A percentile compares a stretch with the other conserved stretches of the same genome.
These are phyloP conservation scores for Ceratobasidium sp. DNA, from an alignment of 1,284 basidiomycete species.

Conservation along the genomic window DNA sequence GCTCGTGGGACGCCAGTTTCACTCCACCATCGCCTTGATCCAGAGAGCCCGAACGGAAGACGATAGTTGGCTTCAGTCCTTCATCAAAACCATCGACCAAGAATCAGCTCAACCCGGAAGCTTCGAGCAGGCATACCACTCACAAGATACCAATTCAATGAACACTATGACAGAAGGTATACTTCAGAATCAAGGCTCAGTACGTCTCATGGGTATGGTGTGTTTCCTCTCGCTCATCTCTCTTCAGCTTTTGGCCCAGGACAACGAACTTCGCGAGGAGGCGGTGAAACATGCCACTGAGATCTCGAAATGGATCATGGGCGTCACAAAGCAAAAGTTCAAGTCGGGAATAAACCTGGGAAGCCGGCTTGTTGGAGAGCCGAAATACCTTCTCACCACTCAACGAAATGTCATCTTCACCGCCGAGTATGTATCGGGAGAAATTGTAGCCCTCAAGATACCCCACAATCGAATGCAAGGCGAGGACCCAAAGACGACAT, in stretches of 20 bases:
- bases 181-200: neutral
- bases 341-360: neutral
- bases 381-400: neutral
- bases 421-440: neutral
- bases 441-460: slow-evolving; percentile 5
- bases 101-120: neutral
- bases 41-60: neutral
- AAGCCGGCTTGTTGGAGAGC: neutral
- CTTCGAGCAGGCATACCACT: neutral
- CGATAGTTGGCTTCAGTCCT: neutral
- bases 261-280: neutral
- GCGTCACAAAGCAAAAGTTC: neutral
- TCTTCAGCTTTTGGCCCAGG: neutral
- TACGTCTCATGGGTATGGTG: neutral
- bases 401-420: slow-evolving; percentile 7
- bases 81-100: neutral
- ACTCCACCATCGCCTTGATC: neutral
- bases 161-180: neutral
- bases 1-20: neutral
- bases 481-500: neutral
- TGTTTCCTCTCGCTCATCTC: neutral
- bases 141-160: neutral
- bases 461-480: neutral
- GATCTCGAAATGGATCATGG: neutral
- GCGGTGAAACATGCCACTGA: neutral